Base-by-base conservation (phyloP, 495 filamentous ascomycete species). In the Jackrogersella multiformis region DNA sequence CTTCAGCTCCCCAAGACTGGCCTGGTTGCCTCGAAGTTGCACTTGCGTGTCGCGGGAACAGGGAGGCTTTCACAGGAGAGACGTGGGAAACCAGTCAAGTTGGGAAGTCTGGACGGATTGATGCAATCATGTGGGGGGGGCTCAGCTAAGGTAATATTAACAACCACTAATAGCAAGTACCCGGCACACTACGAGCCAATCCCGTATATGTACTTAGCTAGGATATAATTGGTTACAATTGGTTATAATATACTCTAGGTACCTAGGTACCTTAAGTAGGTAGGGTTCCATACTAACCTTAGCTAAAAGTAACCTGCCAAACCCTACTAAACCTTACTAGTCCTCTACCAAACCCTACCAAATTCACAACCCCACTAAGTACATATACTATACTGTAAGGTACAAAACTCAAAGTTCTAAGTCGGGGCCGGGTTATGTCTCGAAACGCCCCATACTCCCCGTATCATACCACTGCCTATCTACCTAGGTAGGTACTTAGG, bases 71-170 rank as follows among this genome's bases (percentile, higher is more conserved):
- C 51, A 48, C 56, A 64, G 58, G 61, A 64, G 65, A 58, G 72
- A 65, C 54, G 65, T 69, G 69, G 69, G 60, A 69, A 63, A 45
- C 51, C 45, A 60, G 52, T 63, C 46, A 64, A 23, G 57, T 53
- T 62, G 44, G 49, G 36, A 52, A 34, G 52, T 45, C 39, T 61
- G 64, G 36, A 51, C 42, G 39, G 45, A 28, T 70, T 73, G 68
- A 72, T 72, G 72, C 72, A 74, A 70, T 72, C 69, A 60, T 70
- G 69, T 74, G 72, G 69, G 71, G 66, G 44, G 66, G 45, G 56
- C 60, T 45, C 66, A 69, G 66, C 66, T 69, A 60, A n/a, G 52
- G 51, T 68, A 68, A 64, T 59, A 64, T 64, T 60, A 64, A 64
- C 58, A 28, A 69, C 66, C 23, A 35, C 41, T 53, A 59, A 56